phyloP scores from a whole-genome alignment of 192 early-diverging fungal species.

The Pilobolus umbonatus region DNA sequence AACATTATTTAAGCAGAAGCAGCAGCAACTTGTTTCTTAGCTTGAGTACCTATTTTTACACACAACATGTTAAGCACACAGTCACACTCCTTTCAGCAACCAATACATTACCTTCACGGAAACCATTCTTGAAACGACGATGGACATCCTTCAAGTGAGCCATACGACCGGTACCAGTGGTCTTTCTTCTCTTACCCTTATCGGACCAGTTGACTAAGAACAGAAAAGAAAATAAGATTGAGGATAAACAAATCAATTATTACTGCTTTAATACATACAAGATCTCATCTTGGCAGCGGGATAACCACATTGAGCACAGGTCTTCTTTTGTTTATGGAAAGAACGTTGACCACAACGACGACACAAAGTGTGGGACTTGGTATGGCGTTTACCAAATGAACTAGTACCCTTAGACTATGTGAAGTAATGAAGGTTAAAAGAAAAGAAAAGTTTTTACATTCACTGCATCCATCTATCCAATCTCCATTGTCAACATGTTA shows the following conservation, averaged over 20 bases:
- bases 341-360: conserved; percentile 93
- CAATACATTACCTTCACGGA: conserved; percentile 71
- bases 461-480: too few relatives aligned
- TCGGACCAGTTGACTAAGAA: conserved; percentile 90
- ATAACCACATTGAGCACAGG: conserved; percentile 98
- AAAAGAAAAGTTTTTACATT: too few relatives aligned
- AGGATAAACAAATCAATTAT: not conserved
- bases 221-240: conserved; percentile 13
- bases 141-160: conserved; percentile 89
- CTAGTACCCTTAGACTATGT: conserved; percentile 94
- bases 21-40: conserved; percentile 16
- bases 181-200: conserved; percentile 98
- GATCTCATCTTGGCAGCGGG: conserved; percentile 96
- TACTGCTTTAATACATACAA: conserved; percentile 49
- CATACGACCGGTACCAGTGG: conserved; percentile 99
- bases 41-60: conserved; percentile 18
- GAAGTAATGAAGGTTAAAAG: too few relatives aligned
- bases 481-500: too few relatives aligned
- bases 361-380: conserved; percentile 99
- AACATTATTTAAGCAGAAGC: conserved; percentile 24
- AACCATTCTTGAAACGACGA: conserved; percentile 97
- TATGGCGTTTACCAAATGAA: conserved; percentile 99
- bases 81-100: not conserved
- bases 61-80: not conserved
- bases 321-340: conserved; percentile 99